phyloP scores from a whole-genome alignment of 768 basidiomycete genomes.

The Punctularia strigosozonata region DNA sequence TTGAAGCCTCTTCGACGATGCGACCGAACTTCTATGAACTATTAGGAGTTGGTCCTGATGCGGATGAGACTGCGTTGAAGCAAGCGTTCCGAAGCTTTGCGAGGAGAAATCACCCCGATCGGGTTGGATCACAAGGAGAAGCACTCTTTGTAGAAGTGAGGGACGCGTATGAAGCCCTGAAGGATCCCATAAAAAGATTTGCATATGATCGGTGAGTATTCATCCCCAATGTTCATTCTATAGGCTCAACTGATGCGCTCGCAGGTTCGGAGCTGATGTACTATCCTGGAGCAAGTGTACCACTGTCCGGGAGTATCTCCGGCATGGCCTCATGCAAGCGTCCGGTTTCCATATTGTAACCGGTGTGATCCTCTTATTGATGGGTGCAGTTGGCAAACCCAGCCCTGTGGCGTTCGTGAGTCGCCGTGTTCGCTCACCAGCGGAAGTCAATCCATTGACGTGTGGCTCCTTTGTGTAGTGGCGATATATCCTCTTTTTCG shows the following conservation, averaged over 20 bases:
- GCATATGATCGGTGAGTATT: constrained; percentile 72
- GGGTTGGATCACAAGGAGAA: constrained; percentile 45
- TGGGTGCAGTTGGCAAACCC: constrained; percentile 46
- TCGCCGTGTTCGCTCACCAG: constrained; percentile 8
- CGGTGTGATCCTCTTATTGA: constrained; percentile 43
- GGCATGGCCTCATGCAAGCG: constrained; percentile 48
- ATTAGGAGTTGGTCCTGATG: constrained; percentile 47
- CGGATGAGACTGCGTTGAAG: constrained; percentile 60
- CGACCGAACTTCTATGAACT: constrained; percentile 72
- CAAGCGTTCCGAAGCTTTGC: constrained; percentile 67
- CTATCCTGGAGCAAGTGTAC: constrained; percentile 54
- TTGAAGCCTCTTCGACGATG: constrained; percentile 42
- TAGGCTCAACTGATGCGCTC: not conserved
- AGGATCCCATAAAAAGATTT: constrained; percentile 66
- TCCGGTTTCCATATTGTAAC: constrained; percentile 59
- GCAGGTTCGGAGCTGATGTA: constrained; percentile 70
- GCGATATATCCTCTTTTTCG: constrained; percentile 66
- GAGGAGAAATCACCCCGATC: constrained; percentile 66
- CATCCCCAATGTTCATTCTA: not conserved
- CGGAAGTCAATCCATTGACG: not conserved
- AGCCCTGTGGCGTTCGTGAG: constrained; percentile 58
- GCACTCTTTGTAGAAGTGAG: constrained; percentile 58
- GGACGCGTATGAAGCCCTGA: constrained; percentile 68
- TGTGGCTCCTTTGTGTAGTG: constrained; percentile 35
- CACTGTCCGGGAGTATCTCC: constrained; percentile 61